A percentile compares a stretch with the other conserved stretches of the same genome.
These are phyloP conservation scores for Ogataea glucozyma DNA, from an alignment of 805 yeast genomes.

Conservation along the genomic window DNA sequence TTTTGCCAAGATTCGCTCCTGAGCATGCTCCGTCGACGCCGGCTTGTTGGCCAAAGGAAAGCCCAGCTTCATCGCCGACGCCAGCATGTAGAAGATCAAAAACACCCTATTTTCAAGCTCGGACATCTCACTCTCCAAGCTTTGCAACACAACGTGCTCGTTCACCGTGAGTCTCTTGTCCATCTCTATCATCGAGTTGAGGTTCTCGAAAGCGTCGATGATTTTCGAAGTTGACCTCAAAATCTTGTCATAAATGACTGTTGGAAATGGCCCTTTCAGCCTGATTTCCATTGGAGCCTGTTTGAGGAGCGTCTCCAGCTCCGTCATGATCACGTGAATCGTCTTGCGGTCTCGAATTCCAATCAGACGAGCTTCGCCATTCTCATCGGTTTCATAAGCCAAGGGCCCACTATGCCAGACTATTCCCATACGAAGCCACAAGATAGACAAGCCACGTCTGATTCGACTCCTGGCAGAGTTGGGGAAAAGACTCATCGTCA, in stretches of 20 bases:
- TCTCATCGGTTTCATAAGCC: constrained; percentile 38
- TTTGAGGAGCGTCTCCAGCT: constrained; percentile 57
- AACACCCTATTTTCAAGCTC: constrained; percentile 75
- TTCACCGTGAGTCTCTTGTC: constrained; percentile 53
- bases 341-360: constrained; percentile 46
- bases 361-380: constrained; percentile 31
- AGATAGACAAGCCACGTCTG: constrained; percentile 60
- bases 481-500: constrained; percentile 69
- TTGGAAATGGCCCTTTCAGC: constrained; percentile 71
- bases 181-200: constrained; percentile 65
- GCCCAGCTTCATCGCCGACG: constrained; percentile 73
- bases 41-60: constrained; percentile 77
- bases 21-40: constrained; percentile 74
- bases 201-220: constrained; percentile 72
- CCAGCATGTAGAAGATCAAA: constrained; percentile 72
- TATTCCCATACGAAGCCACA: constrained; percentile 81
- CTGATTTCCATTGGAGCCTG: constrained; percentile 79
- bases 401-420: constrained; percentile 79
- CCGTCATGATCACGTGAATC: constrained; percentile 56
- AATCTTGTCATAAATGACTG: constrained; percentile 48
- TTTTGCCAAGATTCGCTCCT: constrained; percentile 66
- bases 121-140: constrained; percentile 55
- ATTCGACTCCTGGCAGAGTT: constrained; percentile 72
- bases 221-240: constrained; percentile 60
- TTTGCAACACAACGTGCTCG: constrained; percentile 57